Evolutionary conservation across 2,329 filamentous ascomycete genomes (phyloP), one percentile per base, ranked within the genome.

Genomic region (Ramularia endophylla): DNA sequence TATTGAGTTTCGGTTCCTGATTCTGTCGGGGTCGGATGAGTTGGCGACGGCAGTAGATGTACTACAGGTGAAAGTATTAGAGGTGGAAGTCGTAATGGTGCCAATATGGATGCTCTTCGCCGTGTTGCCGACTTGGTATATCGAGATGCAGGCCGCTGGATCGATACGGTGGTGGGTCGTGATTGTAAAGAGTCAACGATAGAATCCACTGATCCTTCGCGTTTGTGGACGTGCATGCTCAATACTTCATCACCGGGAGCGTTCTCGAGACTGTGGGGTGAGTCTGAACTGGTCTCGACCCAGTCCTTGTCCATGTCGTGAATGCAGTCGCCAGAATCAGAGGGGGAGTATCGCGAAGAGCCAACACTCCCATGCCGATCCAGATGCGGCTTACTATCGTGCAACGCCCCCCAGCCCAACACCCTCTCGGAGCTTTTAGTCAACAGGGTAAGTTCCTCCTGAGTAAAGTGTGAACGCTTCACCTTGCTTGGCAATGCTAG

Each of bases 401-500:
- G 36, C 19, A 11, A 28, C 17, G 29, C 34, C n/a, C 19, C n/a
- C 16, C 25, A 45, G 7, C 45, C 44, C n/a, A 62, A 47, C 11
- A 49, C 52, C 16, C 54, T 72, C 51, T 75, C 67, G 38, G 72
- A 70, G 38, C 73, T 71, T 41, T 70, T 70, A 29, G 75, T 75
- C 41, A 83, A 69, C 43, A 80, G 63, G 31, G 75, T 66, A 53
- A 83, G 83, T 64, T 92, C 85, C 62, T 88, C 82, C 36, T 70
- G 72, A 17, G 81, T 81, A 60, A 88, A 83, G 47, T 84, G 77
- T 50, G 77, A 78, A 50, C 78, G 77, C 57, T 79, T 80, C 49
- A 87, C 74, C 63, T 87, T 87, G 48, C 84, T 78, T 15, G 86
- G 84, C 30, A 88, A 70, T 16, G 73, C 77, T 39, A 81, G 70